phyloP scores from a whole-genome alignment of 345 rosid genomes.

The Microthlaspi erraticum region DNA sequence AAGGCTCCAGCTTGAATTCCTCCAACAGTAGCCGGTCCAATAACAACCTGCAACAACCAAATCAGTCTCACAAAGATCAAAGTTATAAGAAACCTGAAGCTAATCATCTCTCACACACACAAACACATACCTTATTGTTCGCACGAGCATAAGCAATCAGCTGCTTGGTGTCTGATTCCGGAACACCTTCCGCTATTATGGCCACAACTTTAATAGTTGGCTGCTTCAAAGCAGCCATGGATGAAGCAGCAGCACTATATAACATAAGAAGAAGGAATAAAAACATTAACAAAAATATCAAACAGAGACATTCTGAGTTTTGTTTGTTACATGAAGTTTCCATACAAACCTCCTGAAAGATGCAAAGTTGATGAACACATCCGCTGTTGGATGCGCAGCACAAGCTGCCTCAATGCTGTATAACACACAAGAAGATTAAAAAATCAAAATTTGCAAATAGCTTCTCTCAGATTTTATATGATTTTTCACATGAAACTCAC shows the following conservation, averaged over 20 bases:
- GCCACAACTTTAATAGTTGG: slow-evolving; percentile 89
- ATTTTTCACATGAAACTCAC: slow-evolving; percentile 44
- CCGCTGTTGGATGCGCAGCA: slow-evolving; percentile 93
- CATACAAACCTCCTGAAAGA: slow-evolving; percentile 82
- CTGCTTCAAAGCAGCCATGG: slow-evolving; percentile 93
- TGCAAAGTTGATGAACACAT: slow-evolving; percentile 95
- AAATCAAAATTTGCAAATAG: background rate
- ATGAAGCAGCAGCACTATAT: slow-evolving; percentile 71
- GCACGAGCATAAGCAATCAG: slow-evolving; percentile 84
- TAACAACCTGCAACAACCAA: slow-evolving; percentile 65
- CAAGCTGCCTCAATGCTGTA: slow-evolving; percentile 89
- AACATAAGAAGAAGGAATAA: background rate
- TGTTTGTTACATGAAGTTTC: background rate
- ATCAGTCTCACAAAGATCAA: slow-evolving; percentile 18
- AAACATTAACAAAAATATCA: slow-evolving; percentile 5
- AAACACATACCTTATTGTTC: slow-evolving; percentile 68
- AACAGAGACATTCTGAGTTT: slow-evolving; percentile 10
- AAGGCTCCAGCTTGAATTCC: slow-evolving; percentile 98
- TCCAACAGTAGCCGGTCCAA: slow-evolving; percentile 95
- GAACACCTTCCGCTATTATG: slow-evolving; percentile 95
- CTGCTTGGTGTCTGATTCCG: slow-evolving; percentile 84
- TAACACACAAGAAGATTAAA: slow-evolving; percentile 43
- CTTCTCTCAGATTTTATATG: slow-evolving; percentile 2
- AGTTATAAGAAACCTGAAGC: background rate
- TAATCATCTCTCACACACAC: slow-evolving; percentile 1